These are phyloP conservation scores for Arabidopsis thaliana DNA, from an alignment of 345 rosid genomes.

Conservation along the genomic window TAIR10.1 NC_003070.9:25334001-25334500, in stretches of 20 bases:
- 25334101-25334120: conserved; percentile 68
- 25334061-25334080: conserved; percentile 62
- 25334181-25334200: conserved; percentile 77
- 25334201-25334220: conserved; percentile 90
- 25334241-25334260: conserved; percentile 42
- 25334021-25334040: conserved; percentile 85
- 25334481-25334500: background rate
- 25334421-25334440: conserved; percentile 46
- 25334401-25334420: conserved; percentile 61
- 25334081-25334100: conserved; percentile 72
- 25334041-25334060: conserved; percentile 52
- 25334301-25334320: conserved; percentile 88
- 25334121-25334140: conserved; percentile 40
- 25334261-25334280: conserved; percentile 53
- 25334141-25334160: conserved; percentile 52
- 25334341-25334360: conserved; percentile 81
- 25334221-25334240: conserved; percentile 81
- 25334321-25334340: conserved; percentile 99
- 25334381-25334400: conserved; percentile 69
- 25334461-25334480: conserved; percentile 64
- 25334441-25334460: conserved; percentile 35
- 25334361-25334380: conserved; percentile 66
- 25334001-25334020: conserved; percentile 99
- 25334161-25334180: conserved; percentile 65
- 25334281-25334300: conserved; percentile 69